Conservation (phyloP, 1,284 basidiomycete species). For the Acaromyces ingoldii region DNA sequence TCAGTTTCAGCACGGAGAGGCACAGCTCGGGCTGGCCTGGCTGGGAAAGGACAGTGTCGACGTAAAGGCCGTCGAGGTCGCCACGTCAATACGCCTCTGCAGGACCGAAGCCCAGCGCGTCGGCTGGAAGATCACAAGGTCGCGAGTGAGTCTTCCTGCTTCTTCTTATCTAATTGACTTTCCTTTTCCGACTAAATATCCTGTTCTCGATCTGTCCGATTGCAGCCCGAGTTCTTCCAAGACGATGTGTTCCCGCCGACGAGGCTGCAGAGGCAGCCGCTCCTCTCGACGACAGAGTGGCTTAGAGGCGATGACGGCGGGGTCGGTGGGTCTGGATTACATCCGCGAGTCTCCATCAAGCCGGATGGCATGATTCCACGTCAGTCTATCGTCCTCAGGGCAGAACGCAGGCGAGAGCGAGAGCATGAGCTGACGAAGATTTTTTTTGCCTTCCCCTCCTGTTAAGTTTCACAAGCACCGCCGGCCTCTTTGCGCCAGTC, state of each 20-base stretch:
- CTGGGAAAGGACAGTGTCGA: constrained; percentile 53
- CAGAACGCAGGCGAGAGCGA: background rate
- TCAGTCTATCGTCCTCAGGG: constrained; percentile 24
- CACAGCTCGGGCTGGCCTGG: constrained; percentile 54
- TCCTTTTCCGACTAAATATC: too few relatives aligned
- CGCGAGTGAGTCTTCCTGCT: too few relatives aligned
- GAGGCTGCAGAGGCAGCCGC: constrained; percentile 36
- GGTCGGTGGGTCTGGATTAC: constrained; percentile 1
- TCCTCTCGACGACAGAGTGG: constrained; percentile 44
- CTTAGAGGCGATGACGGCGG: constrained; percentile 39
- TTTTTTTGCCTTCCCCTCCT: background rate
- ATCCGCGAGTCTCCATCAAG: constrained; percentile 24
- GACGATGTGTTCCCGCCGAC: constrained; percentile 56
- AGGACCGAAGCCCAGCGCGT: constrained; percentile 70
- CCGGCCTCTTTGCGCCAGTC: background rate
- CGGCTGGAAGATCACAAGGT: constrained; percentile 53
- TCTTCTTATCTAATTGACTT: too few relatives aligned
- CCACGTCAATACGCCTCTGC: constrained; percentile 63
- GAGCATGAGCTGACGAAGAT: too few relatives aligned
- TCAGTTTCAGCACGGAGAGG: constrained; percentile 50
- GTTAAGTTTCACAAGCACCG: constrained; percentile 12
- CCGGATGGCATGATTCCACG: constrained; percentile 52
- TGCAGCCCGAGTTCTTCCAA: constrained; percentile 56
- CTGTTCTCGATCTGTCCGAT: too few relatives aligned
- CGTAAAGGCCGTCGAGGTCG: constrained; percentile 65